Evolutionary conservation across 371 early-diverging fungal species (phyloP), one percentile per base, ranked within the genome.

Genomic region (Mucor indicus): DNA sequence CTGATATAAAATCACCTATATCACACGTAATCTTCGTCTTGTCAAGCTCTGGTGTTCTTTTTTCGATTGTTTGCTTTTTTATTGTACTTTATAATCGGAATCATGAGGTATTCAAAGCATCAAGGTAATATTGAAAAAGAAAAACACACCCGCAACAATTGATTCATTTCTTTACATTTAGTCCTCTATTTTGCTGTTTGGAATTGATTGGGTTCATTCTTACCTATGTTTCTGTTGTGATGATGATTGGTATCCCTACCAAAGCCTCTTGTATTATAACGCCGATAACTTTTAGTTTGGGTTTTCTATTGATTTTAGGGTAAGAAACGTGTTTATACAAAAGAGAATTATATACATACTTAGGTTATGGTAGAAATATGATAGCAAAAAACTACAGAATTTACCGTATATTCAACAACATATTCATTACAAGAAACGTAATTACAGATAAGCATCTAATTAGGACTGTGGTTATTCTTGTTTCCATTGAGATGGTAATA

Each of bases 301-400:
- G 82, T 0, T 77, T 81, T 38, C 37, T 81, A 8, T 61, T 81
- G 3, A 75, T 79, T 0, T 65, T 81, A 16, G 71, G 72, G 75
- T 72, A 69, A n/a, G n/a, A n/a, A n/a, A n/a, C n/a, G n/a, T n/a
- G n/a, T n/a, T n/a, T n/a, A n/a, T n/a, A n/a, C n/a, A n/a, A n/a
- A n/a, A n/a, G n/a, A n/a, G n/a, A n/a, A n/a, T n/a, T n/a, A n/a
- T n/a, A n/a, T n/a, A n/a, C n/a, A n/a, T n/a, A n/a, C 13, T 16
- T n/a, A 15, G 4, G 5, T 2, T 43, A 10, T 22, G 12, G 29
- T 50, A 72, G 82, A 53, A 81, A 81, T 36, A 73, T 81, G 71
- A 80, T 81, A 24, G 80, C 82, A 29, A 81, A 81, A 44, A 81
- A 81, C 50, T 81, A 79, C 51, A 65, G 82, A 7, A 72, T 81